Conservation (phyloP, 352 stramenopile genomes). For the Phytophthora ramorum region DNA sequence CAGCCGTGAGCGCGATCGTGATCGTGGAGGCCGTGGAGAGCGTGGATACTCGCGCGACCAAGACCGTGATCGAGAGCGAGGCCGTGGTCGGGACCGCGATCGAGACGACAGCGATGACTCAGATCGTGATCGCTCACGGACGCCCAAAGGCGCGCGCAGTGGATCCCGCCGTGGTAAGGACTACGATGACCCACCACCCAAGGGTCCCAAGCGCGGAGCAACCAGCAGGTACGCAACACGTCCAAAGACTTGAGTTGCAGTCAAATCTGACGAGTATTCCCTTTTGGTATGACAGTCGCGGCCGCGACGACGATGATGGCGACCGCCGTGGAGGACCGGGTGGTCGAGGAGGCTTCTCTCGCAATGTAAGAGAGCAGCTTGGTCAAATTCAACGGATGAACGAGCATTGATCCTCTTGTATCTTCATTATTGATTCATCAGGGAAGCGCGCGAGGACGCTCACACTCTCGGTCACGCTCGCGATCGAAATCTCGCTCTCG, state of each 20-base stretch:
- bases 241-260: background rate
- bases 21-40: slow-evolving; percentile 45
- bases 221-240: slow-evolving; percentile 3
- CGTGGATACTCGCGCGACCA: slow-evolving; percentile 44
- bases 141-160: slow-evolving; percentile 29
- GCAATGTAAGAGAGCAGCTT: slow-evolving; percentile 44
- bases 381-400: background rate
- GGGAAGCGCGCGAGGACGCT: slow-evolving; percentile 46
- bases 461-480: slow-evolving; percentile 49
- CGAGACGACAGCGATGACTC: slow-evolving; percentile 36
- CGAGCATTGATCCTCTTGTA: slow-evolving; percentile 12
- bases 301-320: slow-evolving; percentile 67
- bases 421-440: slow-evolving; percentile 17
- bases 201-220: slow-evolving; percentile 43
- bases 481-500: slow-evolving; percentile 58
- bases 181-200: slow-evolving; percentile 39
- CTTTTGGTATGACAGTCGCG: slow-evolving; percentile 25
- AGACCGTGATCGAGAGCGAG: slow-evolving; percentile 35
- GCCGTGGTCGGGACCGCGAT: slow-evolving; percentile 23
- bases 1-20: slow-evolving; percentile 42
- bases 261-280: slow-evolving; percentile 3
- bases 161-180: slow-evolving; percentile 46
- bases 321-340: slow-evolving; percentile 37
- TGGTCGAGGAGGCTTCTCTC: slow-evolving; percentile 29
- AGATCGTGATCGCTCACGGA: slow-evolving; percentile 40